Evolutionary conservation across 1,284 basidiomycete species (phyloP), one percentile per base, ranked within the genome.

Genomic region (Trametes hirsuta): DNA sequence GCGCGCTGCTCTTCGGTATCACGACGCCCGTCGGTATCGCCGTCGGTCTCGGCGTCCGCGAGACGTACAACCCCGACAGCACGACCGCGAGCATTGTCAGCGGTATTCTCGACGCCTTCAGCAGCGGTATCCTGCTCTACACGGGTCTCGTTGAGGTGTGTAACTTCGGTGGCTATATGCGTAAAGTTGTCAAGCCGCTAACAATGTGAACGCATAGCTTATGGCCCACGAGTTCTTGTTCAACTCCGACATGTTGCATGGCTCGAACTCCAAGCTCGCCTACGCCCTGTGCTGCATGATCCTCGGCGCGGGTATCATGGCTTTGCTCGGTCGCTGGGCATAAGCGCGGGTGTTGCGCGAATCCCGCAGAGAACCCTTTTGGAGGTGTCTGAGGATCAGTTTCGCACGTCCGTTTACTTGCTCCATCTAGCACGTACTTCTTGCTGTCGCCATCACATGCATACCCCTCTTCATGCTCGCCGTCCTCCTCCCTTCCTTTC

Each of bases 171-270:
- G 4, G 5, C n/a, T 21, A 40, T 25, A 30, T 30, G 8, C 48
- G 21, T 6, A 24, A 34, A 18, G 18, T 18, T 25, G 1, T 37
- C 5, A 15, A 0, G 3, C 1, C 2, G 4, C 18, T 34, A 21
- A 36, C 61, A 44, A 58, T 52, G 30, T 47, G 40, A 21, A 15
- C 52, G 46, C 42, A 3, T 65, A 92, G 87, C 82, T 97, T 1
- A 82, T 98, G 49, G 95, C 94, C 0, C 95, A 97, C 72, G 95
- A 97, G 70, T 95, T 98, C 76, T 73, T 97, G 50, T 94, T 97
- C 76, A 94, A 87, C 79, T 85, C 86, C 58, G 83, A 90, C 55
- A 94, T 95, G 89, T 86, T 89, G 73, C 80, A 83, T 53, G 84
- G 82, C 21, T 85, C 85, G 21, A 85, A 84, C 56, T 68, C 72